Evolutionary conservation across 106 monocot species (phyloP), one percentile per base, ranked within the genome.

Genomic region (Acorus gramineus): DNA sequence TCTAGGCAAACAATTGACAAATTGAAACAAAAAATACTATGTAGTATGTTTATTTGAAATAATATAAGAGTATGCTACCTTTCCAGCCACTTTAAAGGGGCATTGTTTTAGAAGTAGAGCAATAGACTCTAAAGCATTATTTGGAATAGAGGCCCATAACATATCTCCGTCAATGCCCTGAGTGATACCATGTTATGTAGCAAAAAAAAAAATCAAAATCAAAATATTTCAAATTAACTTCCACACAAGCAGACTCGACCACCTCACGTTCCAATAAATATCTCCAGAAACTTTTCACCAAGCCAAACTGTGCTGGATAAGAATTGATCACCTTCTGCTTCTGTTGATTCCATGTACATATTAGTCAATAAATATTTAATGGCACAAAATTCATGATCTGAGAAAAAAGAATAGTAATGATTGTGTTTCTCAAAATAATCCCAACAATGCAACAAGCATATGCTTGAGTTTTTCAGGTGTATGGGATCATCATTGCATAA

Each of bases 221-320:
- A 28, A 66, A 48, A 61, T 42, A 47, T 53, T 56, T 9, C 4
- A 46, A 45, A 42, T 3, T 50, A 56, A 52, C 8, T 1, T 42
- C 57, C 4, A 42, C 6, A 50, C 4, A 42, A 8, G 54, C 46
- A 49, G 46, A 6, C 10, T 8, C 11, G 9, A 60, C 52, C 43
- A 89, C 94, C 94, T 95, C 82, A 13, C 69, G 74, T 14, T 84
- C 78, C 44, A 95, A 73, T 49, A 95, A 49, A 61, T 77, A 89
- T 78, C 75, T 78, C 94, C 94, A 95, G 76, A 95, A 95, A 78
- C 94, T 82, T 76, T 90, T 95, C 12, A 84, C 77, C 66, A 90
- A 69, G 46, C 60, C 64, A 54, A 95, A 87, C 63, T 82, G 53
- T 56, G 56, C 52, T 42, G 94, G 94, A 66, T 86, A 90, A 7